Evolutionary conservation across 2,329 filamentous ascomycete species (phyloP).

Genomic region (Aspergillus glaucus): DNA sequence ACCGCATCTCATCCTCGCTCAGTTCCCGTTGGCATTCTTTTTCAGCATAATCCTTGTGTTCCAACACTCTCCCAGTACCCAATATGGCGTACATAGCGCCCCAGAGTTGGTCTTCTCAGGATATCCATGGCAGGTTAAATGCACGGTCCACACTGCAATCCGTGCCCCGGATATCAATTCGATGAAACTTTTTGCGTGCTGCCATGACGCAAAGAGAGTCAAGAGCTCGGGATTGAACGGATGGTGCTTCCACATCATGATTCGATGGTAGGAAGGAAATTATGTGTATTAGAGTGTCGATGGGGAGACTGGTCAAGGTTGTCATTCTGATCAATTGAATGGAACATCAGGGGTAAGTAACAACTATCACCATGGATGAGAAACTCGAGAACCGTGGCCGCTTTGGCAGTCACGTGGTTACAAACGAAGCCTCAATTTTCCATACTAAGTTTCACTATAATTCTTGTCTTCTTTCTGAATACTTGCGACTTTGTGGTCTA

Average conservation of each 20-base stretch:
- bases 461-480: too few relatives aligned
- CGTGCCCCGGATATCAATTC: conserved; percentile 3
- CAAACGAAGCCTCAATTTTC: too few relatives aligned
- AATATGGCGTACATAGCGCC: conserved; percentile 13
- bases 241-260: conserved; percentile 11
- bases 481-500: too few relatives aligned
- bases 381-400: too few relatives aligned
- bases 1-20: conserved; percentile 7
- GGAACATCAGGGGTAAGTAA: too few relatives aligned
- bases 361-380: too few relatives aligned
- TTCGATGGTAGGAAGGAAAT: conserved; percentile 7
- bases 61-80: background rate
- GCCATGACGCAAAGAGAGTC: conserved; percentile 11
- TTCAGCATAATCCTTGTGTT: background rate
- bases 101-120: conserved; percentile 12
- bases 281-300: conserved; percentile 4
- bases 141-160: conserved; percentile 4
- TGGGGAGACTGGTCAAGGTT: background rate
- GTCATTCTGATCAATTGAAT: too few relatives aligned
- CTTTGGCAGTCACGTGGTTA: too few relatives aligned
- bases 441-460: too few relatives aligned
- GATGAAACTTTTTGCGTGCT: conserved; percentile 7
- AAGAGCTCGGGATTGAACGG: conserved; percentile 6
- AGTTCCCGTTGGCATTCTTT: conserved; percentile 4
- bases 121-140: conserved; percentile 13